Percentiles rank a stretch among this genome's conserved stretches.
phyloP scores from a whole-genome alignment of 1,284 basidiomycete species.

The Ceratobasidium sp. region DNA sequence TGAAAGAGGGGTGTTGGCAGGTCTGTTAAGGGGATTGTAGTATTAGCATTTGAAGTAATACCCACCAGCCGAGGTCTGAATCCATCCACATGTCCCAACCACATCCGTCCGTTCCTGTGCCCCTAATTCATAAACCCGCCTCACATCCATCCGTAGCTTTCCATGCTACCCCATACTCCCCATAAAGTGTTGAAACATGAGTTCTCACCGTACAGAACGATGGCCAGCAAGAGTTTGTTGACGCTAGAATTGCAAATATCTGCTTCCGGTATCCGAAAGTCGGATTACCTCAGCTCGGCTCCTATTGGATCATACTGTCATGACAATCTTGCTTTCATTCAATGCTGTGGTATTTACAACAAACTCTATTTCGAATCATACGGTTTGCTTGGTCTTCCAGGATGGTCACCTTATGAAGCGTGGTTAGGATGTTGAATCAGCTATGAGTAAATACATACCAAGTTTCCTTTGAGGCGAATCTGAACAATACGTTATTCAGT shows the following conservation, averaged over 20 bases:
- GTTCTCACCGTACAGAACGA: constrained; percentile 41
- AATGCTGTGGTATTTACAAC: background rate
- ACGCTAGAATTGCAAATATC: constrained; percentile 14
- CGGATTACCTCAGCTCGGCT: constrained; percentile 23
- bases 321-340: constrained; percentile 1
- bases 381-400: constrained; percentile 19
- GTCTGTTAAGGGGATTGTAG: background rate
- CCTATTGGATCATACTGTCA: background rate
- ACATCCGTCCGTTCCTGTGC: constrained; percentile 15
- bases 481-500: background rate
- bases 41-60: constrained; percentile 3
- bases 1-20: constrained; percentile 9
- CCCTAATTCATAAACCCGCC: background rate
- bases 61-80: background rate
- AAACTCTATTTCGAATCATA: background rate
- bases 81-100: constrained; percentile 28
- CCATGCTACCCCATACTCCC: background rate
- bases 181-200: constrained; percentile 14
- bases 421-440: background rate
- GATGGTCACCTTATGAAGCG: constrained; percentile 2
- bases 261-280: constrained; percentile 26
- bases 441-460: background rate
- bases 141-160: background rate
- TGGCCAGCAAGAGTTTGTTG: constrained; percentile 32
- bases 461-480: constrained; percentile 28